A percentile compares a stretch with the other conserved stretches of the same genome.
phyloP scores from a whole-genome alignment of 306 rosid genomes.

The Mimosa bimucronata region DNA sequence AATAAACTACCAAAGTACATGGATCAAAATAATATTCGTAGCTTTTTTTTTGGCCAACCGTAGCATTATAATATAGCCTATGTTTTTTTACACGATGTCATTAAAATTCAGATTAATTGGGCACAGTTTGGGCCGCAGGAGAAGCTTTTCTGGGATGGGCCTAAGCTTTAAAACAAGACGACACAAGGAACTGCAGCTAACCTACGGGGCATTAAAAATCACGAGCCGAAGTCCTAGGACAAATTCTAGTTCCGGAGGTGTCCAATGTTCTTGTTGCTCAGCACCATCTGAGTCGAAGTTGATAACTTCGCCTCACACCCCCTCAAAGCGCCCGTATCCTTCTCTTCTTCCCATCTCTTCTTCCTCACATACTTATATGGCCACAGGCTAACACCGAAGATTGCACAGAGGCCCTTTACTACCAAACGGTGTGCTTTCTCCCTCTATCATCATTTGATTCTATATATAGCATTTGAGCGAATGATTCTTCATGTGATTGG shows the following conservation, averaged over 20 bases:
- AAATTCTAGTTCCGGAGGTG: not conserved
- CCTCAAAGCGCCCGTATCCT: not conserved
- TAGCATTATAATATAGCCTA: no score
- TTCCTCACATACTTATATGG: conserved; percentile 41
- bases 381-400: no score
- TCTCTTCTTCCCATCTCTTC: conserved; percentile 32
- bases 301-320: not conserved
- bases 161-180: not conserved
- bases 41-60: no score
- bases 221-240: not conserved
- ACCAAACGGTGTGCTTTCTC: conserved; percentile 32
- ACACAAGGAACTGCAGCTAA: not conserved
- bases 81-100: not conserved
- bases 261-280: not conserved
- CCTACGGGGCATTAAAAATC: not conserved
- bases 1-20: no score
- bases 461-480: not conserved
- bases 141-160: not conserved
- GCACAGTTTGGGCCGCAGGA: not conserved
- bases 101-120: not conserved
- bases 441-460: not conserved
- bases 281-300: not conserved
- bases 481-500: conserved; percentile 5
- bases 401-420: not conserved
- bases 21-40: no score